Percentiles rank a stretch among this genome's conserved stretches.
phyloP scores from a whole-genome alignment of 768 basidiomycete species.

The Dacryopinax spathularia region DNA sequence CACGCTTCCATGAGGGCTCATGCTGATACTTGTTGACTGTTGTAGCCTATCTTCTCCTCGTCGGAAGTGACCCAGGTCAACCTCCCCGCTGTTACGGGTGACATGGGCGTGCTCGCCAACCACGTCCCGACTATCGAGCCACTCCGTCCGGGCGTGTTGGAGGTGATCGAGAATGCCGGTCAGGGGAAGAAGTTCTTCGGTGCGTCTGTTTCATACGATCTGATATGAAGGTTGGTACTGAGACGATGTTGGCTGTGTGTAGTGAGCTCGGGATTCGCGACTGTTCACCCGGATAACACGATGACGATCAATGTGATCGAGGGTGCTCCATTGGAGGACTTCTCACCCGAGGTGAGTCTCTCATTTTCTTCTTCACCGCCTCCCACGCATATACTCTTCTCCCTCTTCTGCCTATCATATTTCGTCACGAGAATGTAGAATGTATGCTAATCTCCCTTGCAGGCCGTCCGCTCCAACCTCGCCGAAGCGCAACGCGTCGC shows the following conservation, averaged over 20 bases:
- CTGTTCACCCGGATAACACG: conserved; percentile 92
- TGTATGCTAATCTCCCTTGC: conserved; percentile 6
- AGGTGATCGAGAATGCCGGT: conserved; percentile 73
- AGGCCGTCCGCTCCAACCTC: conserved; percentile 84
- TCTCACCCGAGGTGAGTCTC: conserved; percentile 67
- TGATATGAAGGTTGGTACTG: not conserved
- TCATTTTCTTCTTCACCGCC: conserved; percentile 6
- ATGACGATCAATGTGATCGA: conserved; percentile 95
- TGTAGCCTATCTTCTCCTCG: conserved; percentile 78
- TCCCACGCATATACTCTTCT: not conserved
- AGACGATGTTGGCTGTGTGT: not conserved
- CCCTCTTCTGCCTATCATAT: too few species aligned
- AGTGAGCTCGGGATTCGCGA: conserved; percentile 97
- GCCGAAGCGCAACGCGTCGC: conserved; percentile 76
- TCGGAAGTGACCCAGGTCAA: conserved; percentile 92
- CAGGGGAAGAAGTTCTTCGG: conserved; percentile 93
- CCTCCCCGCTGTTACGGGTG: conserved; percentile 81
- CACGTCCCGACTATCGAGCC: conserved; percentile 97
- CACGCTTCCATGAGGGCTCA: too few species aligned
- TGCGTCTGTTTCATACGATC: conserved; percentile 30
- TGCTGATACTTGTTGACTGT: conserved; percentile 6
- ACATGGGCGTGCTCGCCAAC: conserved; percentile 99
- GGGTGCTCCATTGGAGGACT: conserved; percentile 80
- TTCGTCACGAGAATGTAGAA: too few species aligned
- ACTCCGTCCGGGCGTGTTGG: conserved; percentile 83